Conservation (phyloP, 805 yeast genomes). For the Metschnikowia colocasiae region DNA sequence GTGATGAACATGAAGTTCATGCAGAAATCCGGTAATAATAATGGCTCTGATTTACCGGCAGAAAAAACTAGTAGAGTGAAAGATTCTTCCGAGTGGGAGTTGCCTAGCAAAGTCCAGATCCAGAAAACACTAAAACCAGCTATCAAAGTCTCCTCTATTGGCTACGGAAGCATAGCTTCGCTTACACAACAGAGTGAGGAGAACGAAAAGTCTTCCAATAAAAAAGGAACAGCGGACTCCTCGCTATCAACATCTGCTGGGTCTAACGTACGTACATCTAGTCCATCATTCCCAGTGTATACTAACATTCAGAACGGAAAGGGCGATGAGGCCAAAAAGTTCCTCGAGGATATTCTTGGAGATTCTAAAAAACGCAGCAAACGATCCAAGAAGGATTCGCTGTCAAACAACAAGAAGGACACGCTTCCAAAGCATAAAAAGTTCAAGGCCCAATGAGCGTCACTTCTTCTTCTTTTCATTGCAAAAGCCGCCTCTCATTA, state of each 20-base stretch:
- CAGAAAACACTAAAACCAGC: constrained; percentile 24
- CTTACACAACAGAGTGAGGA: constrained; percentile 8
- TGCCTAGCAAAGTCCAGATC: constrained; percentile 29
- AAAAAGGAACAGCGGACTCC: not conserved
- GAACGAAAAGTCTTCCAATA: constrained; percentile 4
- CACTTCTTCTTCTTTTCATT: constrained; percentile 11
- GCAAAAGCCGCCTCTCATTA: constrained; percentile 57
- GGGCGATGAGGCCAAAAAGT: constrained; percentile 13
- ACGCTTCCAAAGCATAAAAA: constrained; percentile 5
- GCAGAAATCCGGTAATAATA: constrained; percentile 40
- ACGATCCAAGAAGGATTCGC: constrained; percentile 4
- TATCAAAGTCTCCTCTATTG: constrained; percentile 30
- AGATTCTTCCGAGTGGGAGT: constrained; percentile 53
- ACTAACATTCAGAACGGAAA: constrained; percentile 3
- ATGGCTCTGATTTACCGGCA: constrained; percentile 27
- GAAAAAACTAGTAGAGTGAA: constrained; percentile 34
- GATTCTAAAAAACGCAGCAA: constrained; percentile 13
- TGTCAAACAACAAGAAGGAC: constrained; percentile 6
- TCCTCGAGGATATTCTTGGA: constrained; percentile 13
- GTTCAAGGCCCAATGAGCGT: constrained; percentile 2
- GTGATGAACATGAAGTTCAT: constrained; percentile 80
- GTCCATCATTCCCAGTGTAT: not conserved
- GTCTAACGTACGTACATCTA: not conserved
- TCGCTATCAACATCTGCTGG: not conserved
- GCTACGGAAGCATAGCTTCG: constrained; percentile 37